These are phyloP conservation scores for Spergularia bocconei DNA, from an alignment of 148 eudicot species.

Conservation along the genomic window DNA sequence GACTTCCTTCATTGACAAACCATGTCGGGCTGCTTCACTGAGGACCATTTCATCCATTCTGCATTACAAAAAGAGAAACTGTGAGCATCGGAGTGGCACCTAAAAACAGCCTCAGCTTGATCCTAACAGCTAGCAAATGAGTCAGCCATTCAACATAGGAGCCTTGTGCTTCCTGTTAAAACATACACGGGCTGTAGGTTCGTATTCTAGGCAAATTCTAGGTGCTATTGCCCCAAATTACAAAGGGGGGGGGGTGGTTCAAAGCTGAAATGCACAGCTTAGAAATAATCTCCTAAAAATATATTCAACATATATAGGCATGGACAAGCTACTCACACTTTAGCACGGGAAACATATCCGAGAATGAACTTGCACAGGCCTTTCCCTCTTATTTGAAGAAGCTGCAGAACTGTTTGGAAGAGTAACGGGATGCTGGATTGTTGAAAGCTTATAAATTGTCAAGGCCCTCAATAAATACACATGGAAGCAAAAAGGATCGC, in stretches of 20 bases:
- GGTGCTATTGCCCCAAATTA: not conserved
- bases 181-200: not conserved
- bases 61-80: conserved; percentile 19
- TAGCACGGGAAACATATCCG: conserved; percentile 81
- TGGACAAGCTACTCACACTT: conserved; percentile 49
- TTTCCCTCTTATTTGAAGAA: conserved; percentile 44
- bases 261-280: no score
- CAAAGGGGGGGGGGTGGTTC: no score
- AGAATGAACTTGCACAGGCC: conserved; percentile 66
- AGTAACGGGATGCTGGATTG: conserved; percentile 78
- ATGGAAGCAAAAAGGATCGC: not conserved
- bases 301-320: no score
- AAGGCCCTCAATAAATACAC: conserved; percentile 34
- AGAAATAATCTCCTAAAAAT: no score
- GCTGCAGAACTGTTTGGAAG: conserved; percentile 67
- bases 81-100: not conserved
- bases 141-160: not conserved
- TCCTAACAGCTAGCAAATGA: not conserved
- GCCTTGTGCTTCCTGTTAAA: not conserved
- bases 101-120: no score
- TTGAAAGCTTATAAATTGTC: conserved; percentile 73
- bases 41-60: conserved; percentile 81
- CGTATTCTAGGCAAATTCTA: not conserved
- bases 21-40: conserved; percentile 61
- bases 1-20: conserved; percentile 56